Percentiles rank a stretch among this genome's conserved stretches.
Conservation (phyloP, 257 asterid genomes). For the Solanum gandarillasii region DNA sequence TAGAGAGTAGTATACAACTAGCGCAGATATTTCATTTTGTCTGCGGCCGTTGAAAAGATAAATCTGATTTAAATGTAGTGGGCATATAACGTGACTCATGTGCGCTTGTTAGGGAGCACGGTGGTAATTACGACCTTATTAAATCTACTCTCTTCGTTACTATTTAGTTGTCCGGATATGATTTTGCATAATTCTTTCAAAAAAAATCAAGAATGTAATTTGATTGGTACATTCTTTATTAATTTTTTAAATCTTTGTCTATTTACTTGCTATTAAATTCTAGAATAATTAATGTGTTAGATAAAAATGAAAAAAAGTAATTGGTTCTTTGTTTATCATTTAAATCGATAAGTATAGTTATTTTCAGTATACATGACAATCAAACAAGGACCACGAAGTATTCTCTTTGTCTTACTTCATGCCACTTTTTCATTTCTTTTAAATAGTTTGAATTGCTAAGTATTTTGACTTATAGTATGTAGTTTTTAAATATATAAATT, state of each 20-base stretch:
- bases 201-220: neutral
- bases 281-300: neutral
- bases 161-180: neutral
- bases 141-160: neutral
- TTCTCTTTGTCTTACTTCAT: neutral
- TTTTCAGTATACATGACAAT: too few relatives aligned
- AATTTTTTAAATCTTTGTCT: rapidly evolving
- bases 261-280: neutral
- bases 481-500: neutral
- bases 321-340: neutral
- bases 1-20: neutral
- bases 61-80: neutral
- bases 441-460: neutral
- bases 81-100: neutral
- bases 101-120: neutral
- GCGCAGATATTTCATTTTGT: neutral
- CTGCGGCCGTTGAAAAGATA: neutral
- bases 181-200: neutral
- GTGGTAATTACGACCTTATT: neutral
- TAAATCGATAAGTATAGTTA: too few relatives aligned
- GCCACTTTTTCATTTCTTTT: neutral
- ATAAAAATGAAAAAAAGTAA: neutral
- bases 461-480: neutral
- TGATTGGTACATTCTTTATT: neutral
- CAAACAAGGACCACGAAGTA: neutral